phyloP scores from a whole-genome alignment of 2,329 filamentous ascomycete genomes.

The Calonectria ilicicola region DNA sequence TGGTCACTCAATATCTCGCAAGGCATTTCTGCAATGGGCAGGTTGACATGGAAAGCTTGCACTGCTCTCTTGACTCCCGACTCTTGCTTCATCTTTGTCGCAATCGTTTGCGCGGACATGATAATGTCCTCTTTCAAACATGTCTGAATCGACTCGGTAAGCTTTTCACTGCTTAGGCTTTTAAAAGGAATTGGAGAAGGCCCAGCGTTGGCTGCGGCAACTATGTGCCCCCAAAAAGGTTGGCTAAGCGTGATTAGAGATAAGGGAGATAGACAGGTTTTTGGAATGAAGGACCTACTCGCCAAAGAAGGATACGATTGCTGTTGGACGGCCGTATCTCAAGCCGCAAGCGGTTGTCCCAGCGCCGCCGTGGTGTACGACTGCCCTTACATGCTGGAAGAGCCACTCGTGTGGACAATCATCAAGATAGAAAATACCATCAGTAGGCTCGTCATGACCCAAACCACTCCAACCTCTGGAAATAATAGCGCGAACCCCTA shows the following conservation, averaged over 20 bases:
- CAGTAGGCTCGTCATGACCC: conserved; percentile 61
- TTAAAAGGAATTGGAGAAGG: conserved; percentile 27
- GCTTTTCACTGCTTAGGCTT: neutral
- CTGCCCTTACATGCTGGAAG: conserved; percentile 72
- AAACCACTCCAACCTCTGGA: conserved; percentile 80
- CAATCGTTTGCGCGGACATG: neutral
- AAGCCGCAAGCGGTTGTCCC: conserved; percentile 79
- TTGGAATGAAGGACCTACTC: conserved; percentile 19
- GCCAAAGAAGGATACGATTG: conserved; percentile 82
- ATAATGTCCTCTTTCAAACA: conserved; percentile 17
- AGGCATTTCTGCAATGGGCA: conserved; percentile 25
- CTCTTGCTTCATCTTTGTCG: conserved; percentile 25
- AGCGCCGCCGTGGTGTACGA: conserved; percentile 79
- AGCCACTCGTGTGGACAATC: conserved; percentile 82
- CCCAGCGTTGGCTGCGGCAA: conserved; percentile 20
- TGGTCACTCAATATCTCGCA: conserved; percentile 25
- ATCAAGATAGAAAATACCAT: conserved; percentile 75
- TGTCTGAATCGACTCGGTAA: conserved; percentile 6
- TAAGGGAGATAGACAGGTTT: too few relatives aligned
- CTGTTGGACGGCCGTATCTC: conserved; percentile 74
- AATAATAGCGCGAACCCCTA: conserved; percentile 75
- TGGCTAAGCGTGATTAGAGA: neutral
- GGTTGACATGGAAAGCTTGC: conserved; percentile 32
- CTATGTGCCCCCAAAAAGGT: conserved; percentile 34
- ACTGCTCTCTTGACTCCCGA: conserved; percentile 28